Percentiles rank a stretch among this genome's conserved stretches.
Evolutionary conservation across 441 rosid species (phyloP).

Genomic region (Viola pubescens): DNA sequence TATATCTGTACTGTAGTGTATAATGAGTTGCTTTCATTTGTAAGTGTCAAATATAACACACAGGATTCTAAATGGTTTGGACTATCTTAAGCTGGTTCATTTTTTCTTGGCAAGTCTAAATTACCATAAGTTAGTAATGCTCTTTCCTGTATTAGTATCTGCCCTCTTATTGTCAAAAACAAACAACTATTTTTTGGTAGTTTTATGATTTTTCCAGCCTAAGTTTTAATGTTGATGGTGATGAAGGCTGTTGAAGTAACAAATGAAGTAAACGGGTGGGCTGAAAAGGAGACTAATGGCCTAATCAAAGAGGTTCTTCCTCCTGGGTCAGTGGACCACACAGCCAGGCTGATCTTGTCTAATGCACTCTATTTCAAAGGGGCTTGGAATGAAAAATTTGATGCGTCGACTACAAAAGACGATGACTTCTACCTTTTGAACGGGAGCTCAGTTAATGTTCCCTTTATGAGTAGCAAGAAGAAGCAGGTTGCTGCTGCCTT

Average conservation of each 20-base stretch:
- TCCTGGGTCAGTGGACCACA: constrained; percentile 42
- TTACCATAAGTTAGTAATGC: neutral
- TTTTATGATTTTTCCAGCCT: neutral
- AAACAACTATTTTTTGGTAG: too few species aligned
- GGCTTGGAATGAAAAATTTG: constrained; percentile 66
- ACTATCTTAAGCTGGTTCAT: neutral
- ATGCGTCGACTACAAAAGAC: constrained; percentile 45
- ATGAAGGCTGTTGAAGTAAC: constrained; percentile 59
- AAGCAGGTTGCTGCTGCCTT: constrained; percentile 40
- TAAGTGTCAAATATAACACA: too few species aligned
- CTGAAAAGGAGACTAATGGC: constrained; percentile 60
- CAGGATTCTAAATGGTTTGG: too few species aligned
- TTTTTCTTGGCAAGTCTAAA: neutral
- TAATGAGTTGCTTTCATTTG: too few species aligned
- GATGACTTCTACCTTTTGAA: constrained; percentile 53
- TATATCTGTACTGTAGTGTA: too few species aligned
- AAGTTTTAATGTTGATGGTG: constrained; percentile 17
- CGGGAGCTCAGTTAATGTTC: constrained; percentile 43
- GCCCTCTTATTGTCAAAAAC: too few species aligned
- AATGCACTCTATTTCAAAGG: constrained; percentile 87
- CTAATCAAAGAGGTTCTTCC: constrained; percentile 69
- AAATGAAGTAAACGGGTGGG: constrained; percentile 64
- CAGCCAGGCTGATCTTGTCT: constrained; percentile 53
- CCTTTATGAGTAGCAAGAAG: constrained; percentile 72
- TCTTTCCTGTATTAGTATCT: too few species aligned